Percentiles rank a stretch among this genome's conserved stretches.
phyloP scores from a whole-genome alignment of 1,284 basidiomycete genomes.

The Fomitopsis palustris region DNA sequence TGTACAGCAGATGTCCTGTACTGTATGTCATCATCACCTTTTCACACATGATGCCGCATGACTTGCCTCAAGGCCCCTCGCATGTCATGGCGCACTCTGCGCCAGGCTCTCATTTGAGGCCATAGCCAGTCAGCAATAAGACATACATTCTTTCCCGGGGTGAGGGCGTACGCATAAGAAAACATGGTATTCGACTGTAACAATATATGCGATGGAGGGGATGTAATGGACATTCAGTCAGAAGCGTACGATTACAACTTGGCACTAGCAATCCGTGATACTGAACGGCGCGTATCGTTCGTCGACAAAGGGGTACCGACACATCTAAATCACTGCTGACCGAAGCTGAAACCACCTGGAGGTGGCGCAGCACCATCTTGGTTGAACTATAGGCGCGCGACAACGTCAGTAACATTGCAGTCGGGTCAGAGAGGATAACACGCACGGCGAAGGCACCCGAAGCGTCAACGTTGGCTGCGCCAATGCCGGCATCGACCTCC shows the following conservation, averaged over 20 bases:
- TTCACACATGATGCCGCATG: too few species aligned
- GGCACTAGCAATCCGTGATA: constrained; percentile 2
- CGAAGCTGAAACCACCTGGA: constrained; percentile 94
- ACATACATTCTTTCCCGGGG: background rate
- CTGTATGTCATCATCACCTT: too few species aligned
- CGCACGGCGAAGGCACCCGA: constrained; percentile 88
- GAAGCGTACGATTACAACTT: constrained; percentile 1
- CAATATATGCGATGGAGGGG: background rate
- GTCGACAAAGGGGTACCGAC: background rate
- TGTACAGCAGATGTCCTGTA: too few species aligned
- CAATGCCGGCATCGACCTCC: constrained; percentile 78
- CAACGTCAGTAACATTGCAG: background rate
- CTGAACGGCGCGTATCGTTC: background rate
- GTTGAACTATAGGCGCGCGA: constrained; percentile 57
- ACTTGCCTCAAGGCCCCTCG: too few species aligned
- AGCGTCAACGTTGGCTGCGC: constrained; percentile 81
- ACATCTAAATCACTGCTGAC: constrained; percentile 30
- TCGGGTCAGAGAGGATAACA: constrained; percentile 16
- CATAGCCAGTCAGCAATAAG: background rate
- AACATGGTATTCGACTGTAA: constrained; percentile 1
- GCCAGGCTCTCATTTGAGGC: background rate
- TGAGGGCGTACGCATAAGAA: background rate
- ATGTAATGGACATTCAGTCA: constrained; percentile 1
- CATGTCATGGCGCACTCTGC: background rate
- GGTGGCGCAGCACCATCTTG: constrained; percentile 82